phyloP scores from a whole-genome alignment of 345 rosid genomes.

The Gossypium arboreum region DNA sequence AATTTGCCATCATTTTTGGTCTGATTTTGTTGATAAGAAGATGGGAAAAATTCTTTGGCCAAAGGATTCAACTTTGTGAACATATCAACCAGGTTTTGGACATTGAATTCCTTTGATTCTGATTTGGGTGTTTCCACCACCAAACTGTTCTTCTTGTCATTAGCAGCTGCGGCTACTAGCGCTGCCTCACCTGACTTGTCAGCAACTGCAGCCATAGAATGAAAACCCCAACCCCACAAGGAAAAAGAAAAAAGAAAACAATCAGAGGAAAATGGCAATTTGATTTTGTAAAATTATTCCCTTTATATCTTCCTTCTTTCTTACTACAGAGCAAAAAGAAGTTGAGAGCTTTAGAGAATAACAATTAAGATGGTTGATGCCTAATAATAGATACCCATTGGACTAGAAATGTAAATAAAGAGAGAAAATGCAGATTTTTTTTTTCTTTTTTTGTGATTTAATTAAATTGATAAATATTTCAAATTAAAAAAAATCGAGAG shows the following conservation, averaged over 20 bases:
- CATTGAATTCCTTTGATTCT: slow-evolving; percentile 52
- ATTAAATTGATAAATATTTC: background rate
- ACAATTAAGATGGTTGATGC: background rate
- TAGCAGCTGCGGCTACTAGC: slow-evolving; percentile 23
- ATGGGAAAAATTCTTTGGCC: slow-evolving; percentile 84
- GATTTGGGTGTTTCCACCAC: slow-evolving; percentile 22
- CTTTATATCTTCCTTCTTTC: background rate
- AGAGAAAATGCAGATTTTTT: background rate
- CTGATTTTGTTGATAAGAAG: slow-evolving; percentile 33
- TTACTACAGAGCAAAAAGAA: slow-evolving; percentile 1
- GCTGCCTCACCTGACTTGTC: slow-evolving; percentile 47
- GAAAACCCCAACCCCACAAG: slow-evolving; percentile 18
- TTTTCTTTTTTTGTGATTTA: too few species aligned
- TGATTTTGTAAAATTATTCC: background rate
- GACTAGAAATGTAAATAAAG: slow-evolving; percentile 9
- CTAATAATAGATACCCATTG: slow-evolving; percentile 15
- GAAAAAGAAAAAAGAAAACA: background rate
- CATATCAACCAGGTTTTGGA: slow-evolving; percentile 70
- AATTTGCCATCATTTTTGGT: slow-evolving; percentile 31
- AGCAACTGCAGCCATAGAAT: slow-evolving; percentile 68
- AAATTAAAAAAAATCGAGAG: background rate
- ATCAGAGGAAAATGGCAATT: background rate
- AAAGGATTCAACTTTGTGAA: slow-evolving; percentile 81
- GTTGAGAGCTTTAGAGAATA: background rate
- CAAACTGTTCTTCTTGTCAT: slow-evolving; percentile 12